Base-by-base conservation (phyloP, 768 basidiomycete species). In the Tephrocybe sp. region DNA sequence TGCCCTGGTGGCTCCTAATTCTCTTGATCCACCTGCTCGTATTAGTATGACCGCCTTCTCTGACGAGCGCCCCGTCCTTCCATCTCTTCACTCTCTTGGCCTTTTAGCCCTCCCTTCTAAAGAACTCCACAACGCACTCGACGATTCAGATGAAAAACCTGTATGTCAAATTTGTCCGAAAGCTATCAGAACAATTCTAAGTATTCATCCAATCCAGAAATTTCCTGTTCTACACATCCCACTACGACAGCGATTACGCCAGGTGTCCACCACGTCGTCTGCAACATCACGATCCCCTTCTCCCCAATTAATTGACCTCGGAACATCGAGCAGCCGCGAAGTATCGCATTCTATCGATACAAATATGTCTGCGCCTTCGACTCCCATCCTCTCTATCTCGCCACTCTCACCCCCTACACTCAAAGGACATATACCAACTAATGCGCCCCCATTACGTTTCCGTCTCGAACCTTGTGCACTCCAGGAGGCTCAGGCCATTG, bases 401-500 rank as follows among this genome's bases (percentile, higher is more conserved):
- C 27, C 64, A 45, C 39, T 57, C 23, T 48, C 52, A 34, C 30
- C 45, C 24, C 57, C 60, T 42, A 49, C 61, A 1, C 57, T 63
- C 9, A 50, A 25, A 23, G 6, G 63, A 12, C 58, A 59, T 22
- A 43, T 63, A 7, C 43, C 57, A 1, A 46, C 60, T 41, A 12
- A 56, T 45, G 36, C 45, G 18, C 41, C 53, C 5, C 42, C 60
- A 3, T 2, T 43, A 21, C 55, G 55, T 19, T 52, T 56, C 45
- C 49, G 51, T 16, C 71, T 82, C 33, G 66, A 75, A 18, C 77
- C 77, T 4, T 78, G 79, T 52, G 56, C 74, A n/a, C 57, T 82
- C 37, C 78, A 76, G 24, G 63, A 73, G 13, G 83, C 82, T 0
- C 70, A 81, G 16, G 82, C 79, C 1, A 68, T 80, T 49, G 63